Evolutionary conservation across 2,329 filamentous ascomycete species (phyloP).

Genomic region (Simplicillium sp.): DNA sequence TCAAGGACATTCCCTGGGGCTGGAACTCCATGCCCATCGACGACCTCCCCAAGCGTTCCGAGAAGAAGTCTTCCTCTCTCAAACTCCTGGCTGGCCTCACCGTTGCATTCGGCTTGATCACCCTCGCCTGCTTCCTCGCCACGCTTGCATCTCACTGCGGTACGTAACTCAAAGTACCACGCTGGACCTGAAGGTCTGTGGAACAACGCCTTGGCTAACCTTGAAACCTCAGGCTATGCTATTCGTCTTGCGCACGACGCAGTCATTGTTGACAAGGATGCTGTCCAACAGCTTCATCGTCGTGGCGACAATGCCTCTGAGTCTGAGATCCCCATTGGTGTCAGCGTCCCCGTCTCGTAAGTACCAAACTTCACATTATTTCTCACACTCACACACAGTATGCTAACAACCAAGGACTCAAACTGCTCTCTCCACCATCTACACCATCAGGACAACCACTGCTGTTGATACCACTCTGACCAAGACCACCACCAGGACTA

Average conservation of each 20-base stretch:
- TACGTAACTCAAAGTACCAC: not conserved
- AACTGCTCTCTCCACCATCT: constrained; percentile 22
- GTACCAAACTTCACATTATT: constrained; percentile 6
- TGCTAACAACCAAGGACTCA: constrained; percentile 18
- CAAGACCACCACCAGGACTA: constrained; percentile 6
- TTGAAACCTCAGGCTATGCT: not conserved
- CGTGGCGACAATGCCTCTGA: not conserved
- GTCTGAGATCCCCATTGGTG: constrained; percentile 4
- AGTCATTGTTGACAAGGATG: not conserved
- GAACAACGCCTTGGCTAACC: too few relatives aligned
- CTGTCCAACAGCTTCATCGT: not conserved
- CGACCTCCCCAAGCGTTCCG: too few relatives aligned
- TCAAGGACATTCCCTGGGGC: too few relatives aligned
- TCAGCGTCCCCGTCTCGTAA: constrained; percentile 25
- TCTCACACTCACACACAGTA: not conserved
- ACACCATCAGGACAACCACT: constrained; percentile 14
- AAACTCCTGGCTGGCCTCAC: constrained; percentile 1
- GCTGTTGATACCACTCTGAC: constrained; percentile 6
- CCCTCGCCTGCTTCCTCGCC: constrained; percentile 1
- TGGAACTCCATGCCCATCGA: too few relatives aligned
- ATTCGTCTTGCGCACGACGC: not conserved
- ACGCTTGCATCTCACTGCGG: constrained; percentile 2
- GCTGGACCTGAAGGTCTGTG: too few relatives aligned
- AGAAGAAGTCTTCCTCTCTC: not conserved
- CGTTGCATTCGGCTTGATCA: constrained; percentile 1